These are phyloP conservation scores for Digitaria exilis DNA, from an alignment of 202 grass and related monocot species.

Conservation along the genomic window DNA sequence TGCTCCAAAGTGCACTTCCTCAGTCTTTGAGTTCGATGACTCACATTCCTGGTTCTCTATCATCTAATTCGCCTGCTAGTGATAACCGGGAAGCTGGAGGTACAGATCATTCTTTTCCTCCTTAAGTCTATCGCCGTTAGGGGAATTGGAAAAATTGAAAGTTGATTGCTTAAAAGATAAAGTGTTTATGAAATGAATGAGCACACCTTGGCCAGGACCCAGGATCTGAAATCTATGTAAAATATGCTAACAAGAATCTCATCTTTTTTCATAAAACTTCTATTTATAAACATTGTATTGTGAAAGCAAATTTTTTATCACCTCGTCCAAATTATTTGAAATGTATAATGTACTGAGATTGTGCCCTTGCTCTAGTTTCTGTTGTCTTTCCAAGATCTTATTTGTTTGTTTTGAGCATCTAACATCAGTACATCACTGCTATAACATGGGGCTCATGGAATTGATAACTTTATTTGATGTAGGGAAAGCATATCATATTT, in stretches of 20 bases:
- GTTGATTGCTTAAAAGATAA: conserved; percentile 31
- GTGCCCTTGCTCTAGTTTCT: conserved; percentile 6
- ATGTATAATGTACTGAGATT: neutral
- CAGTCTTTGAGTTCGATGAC: conserved; percentile 67
- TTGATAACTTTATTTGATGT: neutral
- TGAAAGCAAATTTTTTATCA: conserved; percentile 8
- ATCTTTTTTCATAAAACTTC: conserved; percentile 5
- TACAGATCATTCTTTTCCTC: conserved; percentile 42
- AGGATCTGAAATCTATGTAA: conserved; percentile 20
- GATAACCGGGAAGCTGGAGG: conserved; percentile 42
- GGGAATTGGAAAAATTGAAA: conserved; percentile 12
- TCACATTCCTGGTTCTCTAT: conserved; percentile 34
- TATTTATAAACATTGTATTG: neutral
- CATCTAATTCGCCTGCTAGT: conserved; percentile 43
- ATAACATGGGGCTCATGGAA: conserved; percentile 14
- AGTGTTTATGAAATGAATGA: conserved; percentile 26
- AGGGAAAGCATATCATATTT: neutral
- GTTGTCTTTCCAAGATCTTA: conserved; percentile 20
- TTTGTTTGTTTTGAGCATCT: conserved; percentile 1
- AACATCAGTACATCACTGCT: conserved; percentile 15
- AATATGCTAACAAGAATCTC: conserved; percentile 19
- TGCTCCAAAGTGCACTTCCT: conserved; percentile 84
- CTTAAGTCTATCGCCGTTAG: conserved; percentile 12
- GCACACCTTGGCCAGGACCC: neutral
- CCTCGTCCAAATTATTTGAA: neutral